Evolutionary conservation across 2,329 filamentous ascomycete genomes (phyloP), one percentile per base, ranked within the genome.

Genomic region (Ambrosiella beaveri): DNA sequence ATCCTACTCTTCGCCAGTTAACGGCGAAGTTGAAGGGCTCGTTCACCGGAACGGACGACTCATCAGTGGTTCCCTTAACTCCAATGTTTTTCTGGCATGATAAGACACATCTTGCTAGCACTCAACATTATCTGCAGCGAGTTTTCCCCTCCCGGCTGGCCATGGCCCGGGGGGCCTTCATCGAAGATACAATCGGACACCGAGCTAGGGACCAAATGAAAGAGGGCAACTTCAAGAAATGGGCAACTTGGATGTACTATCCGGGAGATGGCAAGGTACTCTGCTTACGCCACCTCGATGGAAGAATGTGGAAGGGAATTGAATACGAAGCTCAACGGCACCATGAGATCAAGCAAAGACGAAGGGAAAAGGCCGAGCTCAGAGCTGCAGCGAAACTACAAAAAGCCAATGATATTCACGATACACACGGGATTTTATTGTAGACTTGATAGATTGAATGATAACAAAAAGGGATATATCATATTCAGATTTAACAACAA

Each of bases 1-100:
- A 72, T 39, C 70, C 74, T 0, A 65, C 64, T 0, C 66, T 80
- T 12, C 68, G 71, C 7, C 62, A 65, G 0, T 62, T 75, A 39
- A 77, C 76, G 0, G 60, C 66, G 0, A 63, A 66, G 15, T 68
- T 76, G 17, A 78, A 75, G 58, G 53, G 41, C 1, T 51, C 39
- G 50, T 58, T 52, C 5, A 51, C 17, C 17, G 54, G 38, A 11
- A 7, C 19, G 40, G 53, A 38, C 9, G 27, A 15, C 7, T 13
- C 13, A 5, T 8, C 6, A 4, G 38, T 54, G 13, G 64, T 79
- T 0, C 73, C 74, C 0, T 64, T 80, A 45, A 79, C 77, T 0
- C 77, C 77, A 0, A 69, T 80, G 57, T 80, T 78, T 66, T 78
- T 79, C 63, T 80, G 77, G 77, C 76, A 79, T 58, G 77, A 80